Evolutionary conservation across 139 green algal species (phyloP).

Genomic region (Medakamo hakoo): DNA sequence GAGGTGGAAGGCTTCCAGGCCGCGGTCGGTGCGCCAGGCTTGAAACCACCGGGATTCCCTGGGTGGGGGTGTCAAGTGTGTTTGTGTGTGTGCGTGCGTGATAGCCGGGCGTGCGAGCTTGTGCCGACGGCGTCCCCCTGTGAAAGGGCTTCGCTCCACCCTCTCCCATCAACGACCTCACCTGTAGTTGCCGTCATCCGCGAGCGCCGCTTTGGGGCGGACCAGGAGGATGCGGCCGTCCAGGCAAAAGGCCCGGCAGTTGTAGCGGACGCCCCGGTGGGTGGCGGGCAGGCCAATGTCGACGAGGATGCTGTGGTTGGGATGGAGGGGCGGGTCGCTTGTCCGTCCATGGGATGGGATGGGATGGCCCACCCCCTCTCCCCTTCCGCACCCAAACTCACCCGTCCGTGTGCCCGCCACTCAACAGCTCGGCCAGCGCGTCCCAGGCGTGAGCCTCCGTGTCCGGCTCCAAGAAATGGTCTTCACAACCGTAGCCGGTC

Average conservation of each 20-base stretch:
- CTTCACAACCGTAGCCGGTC: conserved; percentile 94
- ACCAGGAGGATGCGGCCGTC: conserved; percentile 73
- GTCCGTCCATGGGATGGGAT: no score
- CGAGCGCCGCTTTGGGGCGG: conserved; percentile 81
- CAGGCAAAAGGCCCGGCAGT: conserved; percentile 75
- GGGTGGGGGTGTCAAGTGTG: no score
- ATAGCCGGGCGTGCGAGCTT: no score
- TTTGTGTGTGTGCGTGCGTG: no score
- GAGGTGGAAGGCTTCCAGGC: conserved; percentile 4
- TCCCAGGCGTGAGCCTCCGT: conserved; percentile 85
- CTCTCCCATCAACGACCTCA: no score
- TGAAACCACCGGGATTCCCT: not conserved
- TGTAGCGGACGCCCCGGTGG: conserved; percentile 80
- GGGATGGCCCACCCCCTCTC: no score
- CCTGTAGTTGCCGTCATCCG: conserved; percentile 95
- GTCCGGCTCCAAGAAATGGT: conserved; percentile 91
- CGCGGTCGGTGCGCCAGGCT: conserved; percentile 4
- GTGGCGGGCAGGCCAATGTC: conserved; percentile 90
- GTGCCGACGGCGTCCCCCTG: no score
- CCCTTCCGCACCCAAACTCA: no score
- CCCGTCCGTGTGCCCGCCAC: conserved; percentile 4
- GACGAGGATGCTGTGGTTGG: conserved; percentile 61
- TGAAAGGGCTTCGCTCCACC: no score
- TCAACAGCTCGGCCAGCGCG: conserved; percentile 27
- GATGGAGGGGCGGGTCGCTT: no score